phyloP scores from a whole-genome alignment of 768 basidiomycete genomes.

The Termitomyces sp. region DNA sequence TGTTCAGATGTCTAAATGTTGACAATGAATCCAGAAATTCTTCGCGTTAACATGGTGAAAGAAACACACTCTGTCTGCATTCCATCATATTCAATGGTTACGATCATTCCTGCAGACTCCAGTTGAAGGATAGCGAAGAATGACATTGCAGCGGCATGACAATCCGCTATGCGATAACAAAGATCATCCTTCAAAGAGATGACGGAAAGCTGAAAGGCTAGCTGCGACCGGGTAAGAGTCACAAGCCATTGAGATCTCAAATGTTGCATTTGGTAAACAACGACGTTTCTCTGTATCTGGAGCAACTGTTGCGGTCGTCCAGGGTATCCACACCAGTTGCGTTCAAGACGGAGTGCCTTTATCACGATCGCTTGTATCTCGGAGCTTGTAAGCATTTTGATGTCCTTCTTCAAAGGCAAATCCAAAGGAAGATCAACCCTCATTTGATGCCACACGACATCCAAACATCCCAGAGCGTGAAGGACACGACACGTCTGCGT shows the following conservation, averaged over 20 bases:
- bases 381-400: slow-evolving; percentile 28
- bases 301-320: slow-evolving; percentile 29
- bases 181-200: slow-evolving; percentile 33
- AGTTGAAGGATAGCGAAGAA: slow-evolving; percentile 27
- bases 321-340: slow-evolving; percentile 38
- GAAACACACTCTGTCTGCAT: slow-evolving; percentile 8
- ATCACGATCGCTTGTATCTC: slow-evolving; percentile 36
- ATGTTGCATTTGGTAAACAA: slow-evolving; percentile 40
- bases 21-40: background rate
- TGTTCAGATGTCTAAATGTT: slow-evolving; percentile 10
- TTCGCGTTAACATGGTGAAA: background rate
- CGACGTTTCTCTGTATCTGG: slow-evolving; percentile 30
- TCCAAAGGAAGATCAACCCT: slow-evolving; percentile 43
- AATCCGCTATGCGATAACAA: slow-evolving; percentile 22
- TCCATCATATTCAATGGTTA: slow-evolving; percentile 7
- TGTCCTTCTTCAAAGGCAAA: slow-evolving; percentile 26
- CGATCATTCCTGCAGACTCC: slow-evolving; percentile 8
- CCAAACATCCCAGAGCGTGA: slow-evolving; percentile 42
- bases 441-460: slow-evolving; percentile 54
- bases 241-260: slow-evolving; percentile 47
- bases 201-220: slow-evolving; percentile 32
- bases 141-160: slow-evolving; percentile 20
- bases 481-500: slow-evolving; percentile 57
- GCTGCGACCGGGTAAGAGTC: slow-evolving; percentile 26
- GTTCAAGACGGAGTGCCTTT: slow-evolving; percentile 41